Evolutionary conservation across 306 rosid genomes (phyloP).

Genomic region (Myrica gale): DNA sequence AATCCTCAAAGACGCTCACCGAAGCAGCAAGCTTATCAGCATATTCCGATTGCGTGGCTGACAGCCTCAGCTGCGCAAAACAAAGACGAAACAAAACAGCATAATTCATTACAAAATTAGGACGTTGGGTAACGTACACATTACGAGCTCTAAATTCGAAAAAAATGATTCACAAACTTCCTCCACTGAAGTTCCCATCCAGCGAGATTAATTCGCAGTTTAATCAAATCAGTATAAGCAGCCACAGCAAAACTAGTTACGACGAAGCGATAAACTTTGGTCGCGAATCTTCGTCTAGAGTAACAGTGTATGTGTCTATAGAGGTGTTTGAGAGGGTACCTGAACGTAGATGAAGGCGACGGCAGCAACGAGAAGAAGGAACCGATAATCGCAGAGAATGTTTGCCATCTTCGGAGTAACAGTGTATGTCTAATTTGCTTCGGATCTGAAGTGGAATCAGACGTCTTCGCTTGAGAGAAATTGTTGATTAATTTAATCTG

Average conservation of each 20-base stretch:
- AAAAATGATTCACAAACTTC: no score
- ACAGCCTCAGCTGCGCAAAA: slow-evolving; percentile 65
- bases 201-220: no score
- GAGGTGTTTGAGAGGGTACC: slow-evolving; percentile 36
- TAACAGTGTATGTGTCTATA: no score
- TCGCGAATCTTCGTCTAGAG: neutral
- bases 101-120: neutral
- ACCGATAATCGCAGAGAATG: slow-evolving; percentile 74
- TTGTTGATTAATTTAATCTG: no score
- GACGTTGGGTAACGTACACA: neutral
- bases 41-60: slow-evolving; percentile 75
- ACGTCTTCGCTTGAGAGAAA: no score
- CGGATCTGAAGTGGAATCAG: no score
- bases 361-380: slow-evolving; percentile 76
- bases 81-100: slow-evolving; percentile 1
- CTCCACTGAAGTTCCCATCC: no score
- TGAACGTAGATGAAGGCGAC: slow-evolving; percentile 81
- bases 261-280: neutral
- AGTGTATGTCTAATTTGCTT: no score
- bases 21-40: slow-evolving; percentile 93
- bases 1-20: slow-evolving; percentile 39
- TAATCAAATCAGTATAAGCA: neutral
- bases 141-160: neutral
- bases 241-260: neutral
- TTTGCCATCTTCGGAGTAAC: slow-evolving; percentile 48